These are phyloP conservation scores for Priceomyces melissophilus DNA, from an alignment of 805 yeast species.

Conservation along the genomic window DNA sequence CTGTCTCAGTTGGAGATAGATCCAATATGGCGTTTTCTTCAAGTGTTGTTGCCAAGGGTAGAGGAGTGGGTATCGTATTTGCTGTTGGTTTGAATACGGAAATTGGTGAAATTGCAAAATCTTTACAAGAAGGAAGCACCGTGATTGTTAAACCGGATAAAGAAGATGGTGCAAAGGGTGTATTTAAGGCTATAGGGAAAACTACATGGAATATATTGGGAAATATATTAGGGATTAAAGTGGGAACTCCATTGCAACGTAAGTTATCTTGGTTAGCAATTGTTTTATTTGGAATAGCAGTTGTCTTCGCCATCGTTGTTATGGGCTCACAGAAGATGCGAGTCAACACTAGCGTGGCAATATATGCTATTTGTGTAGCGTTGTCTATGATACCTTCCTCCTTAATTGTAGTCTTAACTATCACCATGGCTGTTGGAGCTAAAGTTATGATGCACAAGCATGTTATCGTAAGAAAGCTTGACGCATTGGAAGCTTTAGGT, in stretches of 20 bases:
- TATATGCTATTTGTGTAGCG: slow-evolving; percentile 40
- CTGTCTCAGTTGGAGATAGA: slow-evolving; percentile 36
- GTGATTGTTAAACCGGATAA: slow-evolving; percentile 32
- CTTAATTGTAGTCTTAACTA: slow-evolving; percentile 36
- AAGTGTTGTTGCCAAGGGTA: slow-evolving; percentile 40
- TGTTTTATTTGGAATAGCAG: slow-evolving; percentile 46
- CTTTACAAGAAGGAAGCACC: slow-evolving; percentile 22
- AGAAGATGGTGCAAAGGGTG: slow-evolving; percentile 35
- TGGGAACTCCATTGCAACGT: slow-evolving; percentile 47
- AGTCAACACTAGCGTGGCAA: slow-evolving; percentile 34
- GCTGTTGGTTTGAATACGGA: slow-evolving; percentile 39
- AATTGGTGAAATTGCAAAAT: slow-evolving; percentile 39
- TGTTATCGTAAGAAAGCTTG: slow-evolving; percentile 36
- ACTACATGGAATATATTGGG: slow-evolving; percentile 41
- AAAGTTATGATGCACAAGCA: slow-evolving; percentile 34
- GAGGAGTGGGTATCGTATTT: slow-evolving; percentile 38
- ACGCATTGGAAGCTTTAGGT: slow-evolving; percentile 37
- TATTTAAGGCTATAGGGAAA: slow-evolving; percentile 31
- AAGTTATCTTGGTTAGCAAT: slow-evolving; percentile 48
- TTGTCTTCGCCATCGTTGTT: slow-evolving; percentile 35
- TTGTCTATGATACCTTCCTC: slow-evolving; percentile 40
- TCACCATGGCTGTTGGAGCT: slow-evolving; percentile 41
- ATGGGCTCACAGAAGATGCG: slow-evolving; percentile 34
- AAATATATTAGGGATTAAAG: slow-evolving; percentile 45
- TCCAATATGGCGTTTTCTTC: slow-evolving; percentile 33